Evolutionary conservation across 75 land plant genomes (phyloP).

Genomic region (Ceratopteris richardii): DNA sequence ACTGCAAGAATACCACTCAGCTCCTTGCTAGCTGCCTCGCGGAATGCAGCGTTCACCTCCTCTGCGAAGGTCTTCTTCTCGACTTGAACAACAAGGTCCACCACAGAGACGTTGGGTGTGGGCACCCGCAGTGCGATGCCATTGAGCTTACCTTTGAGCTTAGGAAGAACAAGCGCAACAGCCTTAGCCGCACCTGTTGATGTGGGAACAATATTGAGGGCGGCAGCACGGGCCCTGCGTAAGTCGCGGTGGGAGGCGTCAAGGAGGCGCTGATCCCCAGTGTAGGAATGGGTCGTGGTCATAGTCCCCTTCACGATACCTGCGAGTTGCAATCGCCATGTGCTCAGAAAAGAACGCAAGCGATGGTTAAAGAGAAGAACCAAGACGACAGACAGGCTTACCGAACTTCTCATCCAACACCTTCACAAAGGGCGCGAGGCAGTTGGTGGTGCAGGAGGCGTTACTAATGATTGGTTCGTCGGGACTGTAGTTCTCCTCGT

Average conservation of each 20-base stretch:
- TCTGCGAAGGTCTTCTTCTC: slow-evolving; percentile 93
- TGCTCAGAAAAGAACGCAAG: not conserved
- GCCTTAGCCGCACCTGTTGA: slow-evolving; percentile 98
- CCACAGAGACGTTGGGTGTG: slow-evolving; percentile 92
- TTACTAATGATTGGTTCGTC: slow-evolving; percentile 88
- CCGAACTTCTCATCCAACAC: slow-evolving; percentile 98
- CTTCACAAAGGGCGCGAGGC: slow-evolving; percentile 98
- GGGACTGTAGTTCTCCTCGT: slow-evolving; percentile 65
- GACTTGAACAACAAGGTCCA: slow-evolving; percentile 85
- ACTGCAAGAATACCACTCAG: slow-evolving; percentile 61
- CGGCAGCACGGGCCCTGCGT: slow-evolving; percentile 87
- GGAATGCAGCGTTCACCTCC: slow-evolving; percentile 91
- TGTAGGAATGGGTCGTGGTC: slow-evolving; percentile 99
- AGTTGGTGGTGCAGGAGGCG: slow-evolving; percentile 98
- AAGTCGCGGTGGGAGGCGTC: slow-evolving; percentile 94
- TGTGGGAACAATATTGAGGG: slow-evolving; percentile 94
- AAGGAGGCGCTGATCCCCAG: slow-evolving; percentile 91
- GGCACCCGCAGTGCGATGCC: slow-evolving; percentile 97
- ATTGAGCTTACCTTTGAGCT: slow-evolving; percentile 89
- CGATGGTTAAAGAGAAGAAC: not conserved
- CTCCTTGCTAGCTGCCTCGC: slow-evolving; percentile 58
- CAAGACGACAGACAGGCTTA: slow-evolving; percentile 11
- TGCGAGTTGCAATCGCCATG: slow-evolving; percentile 9
- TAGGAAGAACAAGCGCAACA: slow-evolving; percentile 79
- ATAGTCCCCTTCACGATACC: slow-evolving; percentile 98